Conservation (phyloP, 345 rosid species). For the Nasturtium officinale region DNA sequence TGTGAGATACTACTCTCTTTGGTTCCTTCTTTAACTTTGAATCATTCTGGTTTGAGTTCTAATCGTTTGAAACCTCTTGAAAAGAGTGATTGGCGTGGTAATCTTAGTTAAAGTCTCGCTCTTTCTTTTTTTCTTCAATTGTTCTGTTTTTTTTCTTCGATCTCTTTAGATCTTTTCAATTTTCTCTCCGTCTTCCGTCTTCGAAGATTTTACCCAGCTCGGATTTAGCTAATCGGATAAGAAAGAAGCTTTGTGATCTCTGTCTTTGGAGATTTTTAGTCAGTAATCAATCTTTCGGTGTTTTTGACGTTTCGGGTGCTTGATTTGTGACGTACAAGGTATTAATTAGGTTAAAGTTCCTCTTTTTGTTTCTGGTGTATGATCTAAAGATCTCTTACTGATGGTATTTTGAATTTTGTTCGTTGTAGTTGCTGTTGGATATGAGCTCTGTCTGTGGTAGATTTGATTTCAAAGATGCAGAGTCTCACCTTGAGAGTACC, state of each 20-base stretch:
- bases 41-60: constrained; percentile 60
- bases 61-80: constrained; percentile 90
- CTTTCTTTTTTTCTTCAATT: not conserved
- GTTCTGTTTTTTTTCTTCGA: not conserved
- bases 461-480: constrained; percentile 39
- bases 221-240: constrained; percentile 14
- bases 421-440: constrained; percentile 49
- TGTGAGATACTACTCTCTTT: constrained; percentile 44
- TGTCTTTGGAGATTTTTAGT: not conserved
- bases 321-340: constrained; percentile 19
- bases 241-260: constrained; percentile 28
- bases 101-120: constrained; percentile 70
- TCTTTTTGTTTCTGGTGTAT: not conserved
- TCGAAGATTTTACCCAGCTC: constrained; percentile 18
- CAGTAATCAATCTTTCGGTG: constrained; percentile 6
- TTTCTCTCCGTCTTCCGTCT: not conserved
- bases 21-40: constrained; percentile 58
- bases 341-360: not conserved
- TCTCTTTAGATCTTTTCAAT: not conserved
- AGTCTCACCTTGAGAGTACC: constrained; percentile 40
- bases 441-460: constrained; percentile 38
- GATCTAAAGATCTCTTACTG: not conserved
- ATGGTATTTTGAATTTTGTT: constrained; percentile 1
- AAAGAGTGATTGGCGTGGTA: constrained; percentile 95
- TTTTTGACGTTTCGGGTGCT: not conserved